Conservation (phyloP, 2,329 filamentous ascomycete genomes). For the Zalaria obscura region DNA sequence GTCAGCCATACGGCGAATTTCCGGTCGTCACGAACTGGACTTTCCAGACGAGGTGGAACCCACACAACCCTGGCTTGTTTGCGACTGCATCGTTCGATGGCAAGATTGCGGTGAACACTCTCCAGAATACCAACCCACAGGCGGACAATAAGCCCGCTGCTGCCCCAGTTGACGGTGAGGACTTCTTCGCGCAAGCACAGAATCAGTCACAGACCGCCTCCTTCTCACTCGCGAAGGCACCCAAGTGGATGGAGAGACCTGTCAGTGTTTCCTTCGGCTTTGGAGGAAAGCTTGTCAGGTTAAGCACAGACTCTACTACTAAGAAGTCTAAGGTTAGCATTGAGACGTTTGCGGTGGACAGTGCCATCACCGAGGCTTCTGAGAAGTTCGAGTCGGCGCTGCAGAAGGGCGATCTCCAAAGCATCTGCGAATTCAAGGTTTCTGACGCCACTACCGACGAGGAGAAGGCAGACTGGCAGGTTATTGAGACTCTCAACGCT, state of each 20-base stretch:
- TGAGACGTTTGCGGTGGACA: slow-evolving; percentile 78
- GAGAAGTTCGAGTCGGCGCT: slow-evolving; percentile 78
- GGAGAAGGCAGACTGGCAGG: slow-evolving; percentile 91
- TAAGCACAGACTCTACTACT: slow-evolving; percentile 52
- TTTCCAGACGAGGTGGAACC: slow-evolving; percentile 89
- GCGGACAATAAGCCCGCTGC: slow-evolving; percentile 50
- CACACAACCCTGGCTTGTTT: slow-evolving; percentile 78
- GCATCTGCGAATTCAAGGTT: slow-evolving; percentile 69
- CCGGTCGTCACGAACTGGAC: slow-evolving; percentile 99
- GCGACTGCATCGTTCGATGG: slow-evolving; percentile 96
- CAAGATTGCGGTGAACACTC: slow-evolving; percentile 83
- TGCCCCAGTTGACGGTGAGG: slow-evolving; percentile 63
- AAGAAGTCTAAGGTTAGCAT: slow-evolving; percentile 65
- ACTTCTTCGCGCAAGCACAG: slow-evolving; percentile 91
- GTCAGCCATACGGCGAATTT: slow-evolving; percentile 78
- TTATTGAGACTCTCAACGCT: slow-evolving; percentile 77
- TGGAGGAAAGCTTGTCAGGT: slow-evolving; percentile 76
- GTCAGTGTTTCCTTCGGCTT: slow-evolving; percentile 86
- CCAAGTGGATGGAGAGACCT: slow-evolving; percentile 80
- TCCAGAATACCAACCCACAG: slow-evolving; percentile 82
- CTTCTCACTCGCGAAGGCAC: slow-evolving; percentile 74
- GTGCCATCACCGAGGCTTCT: slow-evolving; percentile 67
- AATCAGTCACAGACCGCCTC: slow-evolving; percentile 80
- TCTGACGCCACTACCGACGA: slow-evolving; percentile 66
- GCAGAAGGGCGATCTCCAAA: slow-evolving; percentile 58